Base-by-base conservation (phyloP, 2,329 filamentous ascomycete genomes). In the Trichoderma cornu-damae region DNA sequence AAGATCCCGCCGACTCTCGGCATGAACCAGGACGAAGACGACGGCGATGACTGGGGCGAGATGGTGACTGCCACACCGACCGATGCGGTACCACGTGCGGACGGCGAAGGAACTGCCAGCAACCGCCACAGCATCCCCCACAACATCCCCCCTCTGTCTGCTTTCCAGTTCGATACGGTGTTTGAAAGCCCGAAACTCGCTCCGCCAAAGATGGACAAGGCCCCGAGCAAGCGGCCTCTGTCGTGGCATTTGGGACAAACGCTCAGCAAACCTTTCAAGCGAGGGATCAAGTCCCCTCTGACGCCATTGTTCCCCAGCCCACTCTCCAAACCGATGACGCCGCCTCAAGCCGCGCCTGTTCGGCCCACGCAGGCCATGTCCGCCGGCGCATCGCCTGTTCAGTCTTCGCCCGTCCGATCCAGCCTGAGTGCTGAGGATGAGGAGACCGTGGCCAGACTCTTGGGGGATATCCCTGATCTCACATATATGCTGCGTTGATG, bases 1-100 rank as follows among this genome's bases (percentile, higher is more conserved):
- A 26, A 60, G 28, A 43, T 57, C 20, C 30, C 54, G 8, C 30
- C 22, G 28, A 34, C 43, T 14, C 18, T 40, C 16, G 16, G 22
- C 34, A 49, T 38, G 16, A 14, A 43, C 16, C 40, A 55, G 18
- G 26, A 57, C n/a, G 51, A 37, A 16, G 46, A 61, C 0, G 77
- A 82, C 2, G 77, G 82, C 2, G 80, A 82, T 43, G 81, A 84
- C 35, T 84, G 81, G 81, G 81, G 81, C 2, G 81, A 84, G 60
- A 84, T 84, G 81, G 72, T 84, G 32, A 67, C 48, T 16, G 40
- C 70, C 3, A 72, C 69, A 3, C 67, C 71, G 2, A 61, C 66
- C 2, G 50, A 42, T 32, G 35, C 34, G 6, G 18, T 37, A 12
- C 32, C 48, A 26, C 43, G 53, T 6, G 20, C 38, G 6, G 24